Evolutionary conservation across 1,284 basidiomycete species (phyloP).

Genomic region (Amylostereum areolatum): DNA sequence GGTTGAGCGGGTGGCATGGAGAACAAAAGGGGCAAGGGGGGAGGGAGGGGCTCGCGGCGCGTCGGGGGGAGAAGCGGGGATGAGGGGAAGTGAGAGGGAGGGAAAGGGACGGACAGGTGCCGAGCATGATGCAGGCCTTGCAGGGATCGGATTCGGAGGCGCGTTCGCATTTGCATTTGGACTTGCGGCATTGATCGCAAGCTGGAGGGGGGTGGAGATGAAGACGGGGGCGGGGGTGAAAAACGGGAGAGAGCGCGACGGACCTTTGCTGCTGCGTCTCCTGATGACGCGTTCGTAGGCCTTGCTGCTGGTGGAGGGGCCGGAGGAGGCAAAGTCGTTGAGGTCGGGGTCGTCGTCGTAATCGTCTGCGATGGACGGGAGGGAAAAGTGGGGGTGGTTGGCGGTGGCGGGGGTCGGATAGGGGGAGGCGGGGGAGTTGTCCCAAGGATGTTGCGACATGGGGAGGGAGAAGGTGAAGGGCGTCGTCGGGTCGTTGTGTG

Average conservation of each 20-base stretch:
- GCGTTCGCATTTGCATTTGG: slow-evolving; percentile 74
- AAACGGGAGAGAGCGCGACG: slow-evolving; percentile 8
- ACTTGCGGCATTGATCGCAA: slow-evolving; percentile 78
- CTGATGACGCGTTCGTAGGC: slow-evolving; percentile 47
- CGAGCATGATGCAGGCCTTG: slow-evolving; percentile 67
- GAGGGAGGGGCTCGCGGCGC: slow-evolving; percentile 34
- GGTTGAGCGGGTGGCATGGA: neutral
- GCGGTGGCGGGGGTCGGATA: slow-evolving; percentile 15
- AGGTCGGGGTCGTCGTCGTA: slow-evolving; percentile 31
- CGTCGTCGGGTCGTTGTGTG: neutral
- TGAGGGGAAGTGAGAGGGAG: slow-evolving; percentile 2
- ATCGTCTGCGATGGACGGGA: slow-evolving; percentile 23
- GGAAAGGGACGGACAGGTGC: slow-evolving; percentile 46
- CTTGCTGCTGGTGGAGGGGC: slow-evolving; percentile 16
- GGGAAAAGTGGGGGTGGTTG: slow-evolving; percentile 17
- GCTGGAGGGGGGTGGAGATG: slow-evolving; percentile 29
- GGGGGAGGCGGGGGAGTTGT: slow-evolving; percentile 15
- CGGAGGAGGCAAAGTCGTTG: slow-evolving; percentile 21
- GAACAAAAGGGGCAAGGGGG: neutral
- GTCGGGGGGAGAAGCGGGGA: neutral
- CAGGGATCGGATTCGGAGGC: slow-evolving; percentile 49
- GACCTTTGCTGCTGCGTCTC: slow-evolving; percentile 66
- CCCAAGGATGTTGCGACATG: slow-evolving; percentile 22
- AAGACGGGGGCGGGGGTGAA: neutral
- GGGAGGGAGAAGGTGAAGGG: slow-evolving; percentile 7